Conservation (phyloP, 2,329 filamentous ascomycete species). For the Aspergillus jensenii region DNA sequence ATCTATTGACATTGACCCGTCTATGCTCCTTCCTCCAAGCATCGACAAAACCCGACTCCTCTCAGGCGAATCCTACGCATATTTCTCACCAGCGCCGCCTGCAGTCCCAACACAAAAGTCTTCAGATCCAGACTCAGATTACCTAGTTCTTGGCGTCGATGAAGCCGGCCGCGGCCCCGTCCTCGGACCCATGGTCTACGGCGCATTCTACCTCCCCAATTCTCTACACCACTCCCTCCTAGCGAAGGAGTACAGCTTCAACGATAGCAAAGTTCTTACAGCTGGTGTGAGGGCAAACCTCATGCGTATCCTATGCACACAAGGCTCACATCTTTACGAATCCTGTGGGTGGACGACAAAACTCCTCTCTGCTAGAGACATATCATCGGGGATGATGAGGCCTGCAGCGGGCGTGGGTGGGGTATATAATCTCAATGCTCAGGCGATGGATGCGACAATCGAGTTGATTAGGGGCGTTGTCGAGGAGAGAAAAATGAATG, state of each 20-base stretch:
- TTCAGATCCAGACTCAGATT: background rate
- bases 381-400: constrained; percentile 74
- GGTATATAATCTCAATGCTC: constrained; percentile 88
- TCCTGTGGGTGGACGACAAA: constrained; percentile 82
- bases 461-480: constrained; percentile 76
- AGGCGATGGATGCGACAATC: constrained; percentile 90
- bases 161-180: constrained; percentile 93
- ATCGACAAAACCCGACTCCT: constrained; percentile 60
- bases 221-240: constrained; percentile 70
- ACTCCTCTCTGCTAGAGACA: constrained; percentile 79
- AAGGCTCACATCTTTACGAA: constrained; percentile 56
- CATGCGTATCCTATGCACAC: constrained; percentile 69
- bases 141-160: constrained; percentile 75
- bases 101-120: constrained; percentile 46
- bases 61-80: constrained; percentile 66
- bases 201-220: constrained; percentile 68
- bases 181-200: constrained; percentile 73
- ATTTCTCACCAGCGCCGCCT: constrained; percentile 69
- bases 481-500: constrained; percentile 69
- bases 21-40: constrained; percentile 66
- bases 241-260: constrained; percentile 77
- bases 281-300: constrained; percentile 73
- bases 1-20: constrained; percentile 25
- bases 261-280: constrained; percentile 92
- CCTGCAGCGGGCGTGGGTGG: constrained; percentile 57